Evolutionary conservation across 176 grass and related monocot genomes (phyloP).

Genomic region (Urochloa ruziziensis): DNA sequence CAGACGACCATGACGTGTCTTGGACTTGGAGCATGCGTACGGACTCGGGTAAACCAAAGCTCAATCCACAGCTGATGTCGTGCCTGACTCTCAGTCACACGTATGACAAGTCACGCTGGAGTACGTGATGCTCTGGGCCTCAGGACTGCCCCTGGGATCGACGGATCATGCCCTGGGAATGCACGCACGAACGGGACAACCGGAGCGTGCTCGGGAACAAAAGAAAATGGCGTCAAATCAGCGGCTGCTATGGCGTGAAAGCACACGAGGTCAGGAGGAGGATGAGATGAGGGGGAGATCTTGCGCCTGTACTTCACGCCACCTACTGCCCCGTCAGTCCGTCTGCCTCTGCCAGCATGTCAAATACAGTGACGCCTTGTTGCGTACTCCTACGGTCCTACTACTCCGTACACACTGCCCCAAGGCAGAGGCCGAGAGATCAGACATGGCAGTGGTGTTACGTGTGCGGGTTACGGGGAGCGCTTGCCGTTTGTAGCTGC

Average conservation of each 20-base stretch:
- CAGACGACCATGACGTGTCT: not conserved
- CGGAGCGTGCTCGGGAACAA: not conserved
- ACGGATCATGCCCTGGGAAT: not conserved
- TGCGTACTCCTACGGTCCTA: no score
- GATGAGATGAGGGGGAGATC: not conserved
- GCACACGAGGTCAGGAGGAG: not conserved
- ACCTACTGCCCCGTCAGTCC: not conserved
- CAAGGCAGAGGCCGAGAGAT: no score
- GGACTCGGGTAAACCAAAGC: no score
- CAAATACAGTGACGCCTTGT: not conserved
- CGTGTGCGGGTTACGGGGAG: not conserved
- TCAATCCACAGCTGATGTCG: not conserved
- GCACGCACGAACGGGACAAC: not conserved
- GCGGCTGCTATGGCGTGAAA: not conserved
- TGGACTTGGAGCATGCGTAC: no score
- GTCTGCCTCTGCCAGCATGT: not conserved
- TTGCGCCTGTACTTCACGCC: conserved; percentile 8
- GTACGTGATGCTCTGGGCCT: not conserved
- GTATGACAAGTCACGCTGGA: conserved; percentile 11
- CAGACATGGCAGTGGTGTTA: not conserved
- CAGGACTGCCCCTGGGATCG: not conserved
- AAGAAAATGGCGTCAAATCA: conserved; percentile 16
- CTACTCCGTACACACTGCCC: no score
- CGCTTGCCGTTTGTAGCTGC: not conserved
- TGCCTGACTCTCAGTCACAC: not conserved